Conservation (phyloP, 805 yeast genomes). For the Teunomyces aglyptinius region DNA sequence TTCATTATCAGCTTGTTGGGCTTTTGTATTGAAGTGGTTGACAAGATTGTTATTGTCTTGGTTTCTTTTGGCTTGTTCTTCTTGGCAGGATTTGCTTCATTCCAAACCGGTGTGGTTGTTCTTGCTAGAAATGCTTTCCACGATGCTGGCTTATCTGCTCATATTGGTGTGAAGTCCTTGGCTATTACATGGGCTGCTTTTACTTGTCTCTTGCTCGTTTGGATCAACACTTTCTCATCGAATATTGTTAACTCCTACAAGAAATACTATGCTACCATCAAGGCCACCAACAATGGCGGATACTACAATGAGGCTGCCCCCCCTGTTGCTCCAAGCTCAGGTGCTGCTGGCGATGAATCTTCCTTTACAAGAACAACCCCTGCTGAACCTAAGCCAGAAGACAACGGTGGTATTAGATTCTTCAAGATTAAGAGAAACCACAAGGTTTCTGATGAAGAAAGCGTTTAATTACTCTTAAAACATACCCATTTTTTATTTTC, state of each 20-base stretch:
- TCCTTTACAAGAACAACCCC: conserved; percentile 42
- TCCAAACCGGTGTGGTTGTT: conserved; percentile 77
- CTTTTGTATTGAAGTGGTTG: conserved; percentile 54
- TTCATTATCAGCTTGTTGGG: conserved; percentile 55
- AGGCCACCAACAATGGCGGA: conserved; percentile 22
- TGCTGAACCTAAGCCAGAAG: conserved; percentile 31
- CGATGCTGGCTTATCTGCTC: conserved; percentile 40
- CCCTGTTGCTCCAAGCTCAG: conserved; percentile 23
- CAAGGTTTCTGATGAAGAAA: conserved; percentile 43
- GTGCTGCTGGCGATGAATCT: conserved; percentile 36
- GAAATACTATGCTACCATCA: conserved; percentile 45
- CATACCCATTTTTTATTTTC: neutral
- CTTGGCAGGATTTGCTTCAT: conserved; percentile 60
- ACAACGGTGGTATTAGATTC: conserved; percentile 65
- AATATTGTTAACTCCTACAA: conserved; percentile 49
- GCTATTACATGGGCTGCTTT: conserved; percentile 74
- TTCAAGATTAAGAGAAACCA: conserved; percentile 66
- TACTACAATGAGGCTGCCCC: conserved; percentile 15
- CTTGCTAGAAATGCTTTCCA: conserved; percentile 70
- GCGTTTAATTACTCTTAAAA: conserved; percentile 25
- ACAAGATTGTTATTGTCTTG: conserved; percentile 53
- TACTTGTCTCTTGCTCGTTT: conserved; percentile 48
- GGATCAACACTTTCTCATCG: conserved; percentile 52
- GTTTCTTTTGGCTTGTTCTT: conserved; percentile 51
- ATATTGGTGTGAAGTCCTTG: conserved; percentile 55